Percentiles rank a stretch among this genome's conserved stretches.
Conservation (phyloP, 768 basidiomycete genomes). For the Mycena pura region DNA sequence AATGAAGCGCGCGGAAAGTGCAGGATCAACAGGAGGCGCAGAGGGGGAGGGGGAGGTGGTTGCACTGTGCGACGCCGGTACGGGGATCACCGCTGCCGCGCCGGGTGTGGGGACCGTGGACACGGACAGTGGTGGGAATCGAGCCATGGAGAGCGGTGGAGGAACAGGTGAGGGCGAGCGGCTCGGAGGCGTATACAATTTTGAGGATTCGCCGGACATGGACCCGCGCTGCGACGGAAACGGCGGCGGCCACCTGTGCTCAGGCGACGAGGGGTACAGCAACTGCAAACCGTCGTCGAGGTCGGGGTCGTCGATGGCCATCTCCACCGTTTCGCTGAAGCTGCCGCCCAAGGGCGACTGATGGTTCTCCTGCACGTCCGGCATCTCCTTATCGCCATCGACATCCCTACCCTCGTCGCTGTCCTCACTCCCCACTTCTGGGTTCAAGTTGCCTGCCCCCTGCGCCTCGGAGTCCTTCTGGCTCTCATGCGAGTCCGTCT, state of each 20-base stretch:
- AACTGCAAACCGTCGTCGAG: not conserved
- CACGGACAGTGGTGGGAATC: not conserved
- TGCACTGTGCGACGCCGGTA: not conserved
- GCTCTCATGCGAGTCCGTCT: not conserved
- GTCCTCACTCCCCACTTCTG: not conserved
- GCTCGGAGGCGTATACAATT: no score
- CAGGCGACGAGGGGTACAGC: not conserved
- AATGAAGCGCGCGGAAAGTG: not conserved
- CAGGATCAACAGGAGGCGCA: no score
- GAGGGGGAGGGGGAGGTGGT: not conserved
- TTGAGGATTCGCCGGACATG: no score
- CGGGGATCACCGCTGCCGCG: no score
- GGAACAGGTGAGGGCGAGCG: not conserved
- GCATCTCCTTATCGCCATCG: not conserved
- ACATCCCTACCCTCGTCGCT: not conserved
- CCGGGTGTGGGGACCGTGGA: not conserved
- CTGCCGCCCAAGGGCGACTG: not conserved
- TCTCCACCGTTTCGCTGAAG: not conserved
- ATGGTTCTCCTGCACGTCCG: not conserved
- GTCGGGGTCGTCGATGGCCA: not conserved
- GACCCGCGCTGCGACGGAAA: no score
- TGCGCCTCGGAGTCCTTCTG: not conserved
- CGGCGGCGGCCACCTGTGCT: no score
- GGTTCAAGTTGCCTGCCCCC: not conserved
- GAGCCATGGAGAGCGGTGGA: not conserved